Evolutionary conservation across 2,329 filamentous ascomycete species (phyloP).

Genomic region (Alternaria longipes): DNA sequence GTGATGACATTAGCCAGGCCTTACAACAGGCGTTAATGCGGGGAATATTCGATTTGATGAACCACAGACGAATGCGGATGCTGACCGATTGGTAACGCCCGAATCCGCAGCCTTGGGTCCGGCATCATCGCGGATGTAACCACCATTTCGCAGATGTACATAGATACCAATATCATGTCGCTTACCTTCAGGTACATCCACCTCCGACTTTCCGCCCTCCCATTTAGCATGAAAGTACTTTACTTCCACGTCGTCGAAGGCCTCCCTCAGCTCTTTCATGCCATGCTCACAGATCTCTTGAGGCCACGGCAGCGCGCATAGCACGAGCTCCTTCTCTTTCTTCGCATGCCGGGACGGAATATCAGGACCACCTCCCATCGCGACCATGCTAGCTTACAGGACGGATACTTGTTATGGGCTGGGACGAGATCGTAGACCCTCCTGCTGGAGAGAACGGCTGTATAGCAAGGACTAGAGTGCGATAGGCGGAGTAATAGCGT

Average conservation of each 20-base stretch:
- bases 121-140: neutral
- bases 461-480: neutral
- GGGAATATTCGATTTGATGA: neutral
- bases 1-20: neutral
- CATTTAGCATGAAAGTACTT: slow-evolving; percentile 37
- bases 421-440: neutral
- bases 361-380: slow-evolving; percentile 58
- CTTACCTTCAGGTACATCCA: slow-evolving; percentile 53
- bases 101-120: neutral
- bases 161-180: neutral
- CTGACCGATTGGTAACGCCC: neutral
- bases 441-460: neutral
- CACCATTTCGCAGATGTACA: neutral
- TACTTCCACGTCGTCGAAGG: slow-evolving; percentile 45
- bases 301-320: slow-evolving; percentile 56
- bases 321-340: slow-evolving; percentile 45
- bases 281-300: slow-evolving; percentile 31
- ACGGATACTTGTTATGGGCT: neutral
- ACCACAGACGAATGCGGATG: neutral
- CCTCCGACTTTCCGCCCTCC: slow-evolving; percentile 51
- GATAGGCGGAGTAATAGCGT: neutral
- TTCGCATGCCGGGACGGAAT: slow-evolving; percentile 38
- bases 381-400: slow-evolving; percentile 31
- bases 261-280: slow-evolving; percentile 38
- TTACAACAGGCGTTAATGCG: neutral